phyloP scores from a whole-genome alignment of 352 stramenopile species.

The Phytophthora vignae region DNA sequence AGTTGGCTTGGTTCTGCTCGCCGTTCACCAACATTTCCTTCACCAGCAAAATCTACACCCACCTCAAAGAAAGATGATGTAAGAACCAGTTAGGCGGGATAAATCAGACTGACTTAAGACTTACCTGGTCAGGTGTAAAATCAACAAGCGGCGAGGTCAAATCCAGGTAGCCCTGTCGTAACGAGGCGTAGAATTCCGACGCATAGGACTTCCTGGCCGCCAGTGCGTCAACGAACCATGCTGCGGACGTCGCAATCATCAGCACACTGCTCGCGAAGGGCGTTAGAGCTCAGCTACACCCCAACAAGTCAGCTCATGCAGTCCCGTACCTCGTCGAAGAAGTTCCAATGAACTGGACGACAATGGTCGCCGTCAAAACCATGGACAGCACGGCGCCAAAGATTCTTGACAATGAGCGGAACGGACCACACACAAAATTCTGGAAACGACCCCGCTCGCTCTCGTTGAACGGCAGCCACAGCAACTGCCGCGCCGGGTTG shows the following conservation, averaged over 20 bases:
- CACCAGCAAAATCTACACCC: constrained; percentile 69
- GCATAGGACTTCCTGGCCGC: constrained; percentile 86
- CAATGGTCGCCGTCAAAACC: constrained; percentile 58
- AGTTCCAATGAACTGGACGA: constrained; percentile 51
- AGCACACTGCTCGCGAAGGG: constrained; percentile 44
- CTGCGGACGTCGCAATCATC: constrained; percentile 67
- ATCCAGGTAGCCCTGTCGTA: constrained; percentile 85
- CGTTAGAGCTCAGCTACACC: constrained; percentile 4
- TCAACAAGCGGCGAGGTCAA: constrained; percentile 81
- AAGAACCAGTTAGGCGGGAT: not conserved
- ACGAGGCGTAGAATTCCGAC: constrained; percentile 85
- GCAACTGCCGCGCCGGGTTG: constrained; percentile 84
- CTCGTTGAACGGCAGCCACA: constrained; percentile 87
- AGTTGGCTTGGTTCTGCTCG: constrained; percentile 88
- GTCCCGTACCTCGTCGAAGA: constrained; percentile 68
- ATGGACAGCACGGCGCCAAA: constrained; percentile 80
- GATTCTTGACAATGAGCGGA: constrained; percentile 83
- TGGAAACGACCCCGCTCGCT: constrained; percentile 77
- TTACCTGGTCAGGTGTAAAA: constrained; percentile 87
- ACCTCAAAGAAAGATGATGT: not conserved
- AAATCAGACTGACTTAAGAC: not conserved
- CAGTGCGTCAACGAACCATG: constrained; percentile 76
- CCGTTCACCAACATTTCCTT: constrained; percentile 81
- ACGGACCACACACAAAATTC: constrained; percentile 81
- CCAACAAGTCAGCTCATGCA: not conserved